phyloP scores from a whole-genome alignment of 257 asterid species.

The Nyctanthes arbortristis region DNA sequence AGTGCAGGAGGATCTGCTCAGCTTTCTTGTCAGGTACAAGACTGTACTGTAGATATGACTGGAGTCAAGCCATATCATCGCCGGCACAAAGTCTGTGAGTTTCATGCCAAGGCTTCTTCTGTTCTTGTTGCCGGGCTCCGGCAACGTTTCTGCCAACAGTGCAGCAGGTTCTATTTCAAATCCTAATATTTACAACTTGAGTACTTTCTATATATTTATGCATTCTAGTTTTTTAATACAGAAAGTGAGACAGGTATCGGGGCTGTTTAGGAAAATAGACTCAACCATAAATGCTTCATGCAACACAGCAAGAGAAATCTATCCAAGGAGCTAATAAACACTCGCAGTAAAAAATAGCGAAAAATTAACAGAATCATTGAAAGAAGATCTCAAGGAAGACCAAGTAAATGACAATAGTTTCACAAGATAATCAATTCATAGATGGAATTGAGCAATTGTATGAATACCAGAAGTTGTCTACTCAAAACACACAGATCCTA shows the following conservation, averaged over 20 bases:
- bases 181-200: slow-evolving; percentile 13
- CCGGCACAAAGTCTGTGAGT: slow-evolving; percentile 82
- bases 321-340: background rate
- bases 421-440: slow-evolving; percentile 4
- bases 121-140: slow-evolving; percentile 54
- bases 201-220: slow-evolving; percentile 3
- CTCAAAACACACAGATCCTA: background rate
- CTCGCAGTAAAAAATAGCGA: background rate
- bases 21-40: slow-evolving; percentile 66
- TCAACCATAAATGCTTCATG: background rate
- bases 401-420: background rate
- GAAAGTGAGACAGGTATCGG: background rate
- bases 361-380: background rate
- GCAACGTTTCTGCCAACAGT: slow-evolving; percentile 97
- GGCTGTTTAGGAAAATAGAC: slow-evolving; percentile 10
- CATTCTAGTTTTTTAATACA: slow-evolving; percentile 7
- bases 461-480: background rate
- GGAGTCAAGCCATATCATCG: slow-evolving; percentile 75
- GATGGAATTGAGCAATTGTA: background rate
- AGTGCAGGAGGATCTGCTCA: slow-evolving; percentile 48
- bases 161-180: slow-evolving; percentile 89
- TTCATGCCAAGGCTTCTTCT: slow-evolving; percentile 74
- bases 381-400: background rate
- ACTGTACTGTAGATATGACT: slow-evolving; percentile 63
- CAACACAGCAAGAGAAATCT: slow-evolving; percentile 8